Percentiles rank a stretch among this genome's conserved stretches.
Evolutionary conservation across 108 stramenopile species (phyloP).

Genomic region (Conticribra guillardii): DNA sequence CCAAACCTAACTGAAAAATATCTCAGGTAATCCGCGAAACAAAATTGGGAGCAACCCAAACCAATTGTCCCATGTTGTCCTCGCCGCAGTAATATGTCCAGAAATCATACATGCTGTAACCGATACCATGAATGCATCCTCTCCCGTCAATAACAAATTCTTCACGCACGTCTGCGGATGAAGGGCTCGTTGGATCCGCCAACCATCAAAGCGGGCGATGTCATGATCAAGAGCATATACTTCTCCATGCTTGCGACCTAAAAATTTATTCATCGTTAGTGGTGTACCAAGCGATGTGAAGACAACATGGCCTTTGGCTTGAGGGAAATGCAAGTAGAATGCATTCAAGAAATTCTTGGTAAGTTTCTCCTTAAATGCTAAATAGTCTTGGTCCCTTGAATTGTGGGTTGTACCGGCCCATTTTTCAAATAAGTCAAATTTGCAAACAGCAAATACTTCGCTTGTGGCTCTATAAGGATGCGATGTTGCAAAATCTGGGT

Average conservation of each 20-base stretch:
- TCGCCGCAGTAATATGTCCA: slow-evolving; percentile 21
- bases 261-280: slow-evolving; percentile 51
- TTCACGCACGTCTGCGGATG: slow-evolving; percentile 32
- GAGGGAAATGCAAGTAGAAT: slow-evolving; percentile 41
- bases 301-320: slow-evolving; percentile 37
- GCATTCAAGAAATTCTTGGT: slow-evolving; percentile 28
- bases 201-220: slow-evolving; percentile 29
- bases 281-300: slow-evolving; percentile 52
- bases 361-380: slow-evolving; percentile 32
- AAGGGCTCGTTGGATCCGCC: slow-evolving; percentile 32
- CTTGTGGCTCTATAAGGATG: slow-evolving; percentile 43
- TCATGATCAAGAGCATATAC: slow-evolving; percentile 32
- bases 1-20: slow-evolving; percentile 1
- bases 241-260: slow-evolving; percentile 43
- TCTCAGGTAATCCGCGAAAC: slow-evolving; percentile 4
- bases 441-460: slow-evolving; percentile 46
- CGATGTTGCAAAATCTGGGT: slow-evolving; percentile 27
- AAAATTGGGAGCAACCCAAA: slow-evolving; percentile 1
- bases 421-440: slow-evolving; percentile 42
- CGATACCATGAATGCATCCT: slow-evolving; percentile 23
- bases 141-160: slow-evolving; percentile 22
- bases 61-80: slow-evolving; percentile 20
- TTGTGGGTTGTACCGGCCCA: slow-evolving; percentile 40
- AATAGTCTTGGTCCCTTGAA: slow-evolving; percentile 31
- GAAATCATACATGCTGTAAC: slow-evolving; percentile 35